Base-by-base conservation (phyloP, 106 monocot species). In the Dioscorea dumetorum region DNA sequence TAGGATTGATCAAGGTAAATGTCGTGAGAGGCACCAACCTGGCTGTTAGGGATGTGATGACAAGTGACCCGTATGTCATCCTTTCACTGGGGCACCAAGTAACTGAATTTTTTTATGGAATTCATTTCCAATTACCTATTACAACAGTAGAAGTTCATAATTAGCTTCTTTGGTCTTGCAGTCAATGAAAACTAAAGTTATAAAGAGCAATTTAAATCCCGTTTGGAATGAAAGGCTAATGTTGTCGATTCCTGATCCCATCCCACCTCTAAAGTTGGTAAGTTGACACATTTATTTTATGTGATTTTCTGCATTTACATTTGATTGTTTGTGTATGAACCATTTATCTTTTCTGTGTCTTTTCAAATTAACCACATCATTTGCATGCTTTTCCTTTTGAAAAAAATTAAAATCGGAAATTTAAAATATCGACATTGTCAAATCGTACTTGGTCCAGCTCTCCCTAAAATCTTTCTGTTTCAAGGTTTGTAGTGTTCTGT, bases 61-160 rank as follows among this genome's bases (percentile, higher is more conserved):
- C 86, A 49, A 95, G 95, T 64, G 95, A 95, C 74, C 95, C 95
- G 61, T 95, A 91, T 72, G 95, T 91, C 57, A 78, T 95, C 48
- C 65, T 95, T 10, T 83, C 81, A 22, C 33, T 91, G 65, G 95
- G 95, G 32, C 91, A 91, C 70, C 95, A 95, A 74, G 95, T 88
- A 75, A 74, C 57, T 50, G 48, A 58, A 54, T 67, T 33, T 21
- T 41, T 41, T 41, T 0, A 6, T 0, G 41, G 6, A 41, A 41
- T 41, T 41, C 41, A 41, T 41, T 41, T 41, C 10, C 6, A 8
- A 41, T 41, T 41, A 41, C 41, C 6, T 41, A 28, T 28, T 28
- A 10, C 41, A 41, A 41, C 9, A 41, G 41, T 41, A 41, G 6
- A 41, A 8, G 41, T 1, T 41, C 10, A 6, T 54, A 12, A 57